phyloP scores from a whole-genome alignment of 164 flowering plant species.

The Protea cynaroides region DNA sequence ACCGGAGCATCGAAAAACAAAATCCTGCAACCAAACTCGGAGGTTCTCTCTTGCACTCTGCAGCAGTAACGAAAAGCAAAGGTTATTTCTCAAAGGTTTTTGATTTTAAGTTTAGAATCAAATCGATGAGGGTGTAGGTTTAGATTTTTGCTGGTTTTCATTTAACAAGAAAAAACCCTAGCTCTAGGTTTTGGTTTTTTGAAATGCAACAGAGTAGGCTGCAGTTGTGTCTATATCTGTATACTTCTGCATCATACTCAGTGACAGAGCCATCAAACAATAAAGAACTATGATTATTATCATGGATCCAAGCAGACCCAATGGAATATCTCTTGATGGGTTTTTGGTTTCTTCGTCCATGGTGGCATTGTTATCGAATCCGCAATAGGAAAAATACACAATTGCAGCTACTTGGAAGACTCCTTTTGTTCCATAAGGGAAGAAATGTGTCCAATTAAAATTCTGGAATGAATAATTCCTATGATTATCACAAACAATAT shows the following conservation, averaged over 20 bases:
- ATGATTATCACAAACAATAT: constrained; percentile 55
- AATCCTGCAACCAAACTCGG: too few species aligned
- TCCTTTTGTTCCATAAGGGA: constrained; percentile 40
- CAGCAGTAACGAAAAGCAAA: too few species aligned
- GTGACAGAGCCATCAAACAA: constrained; percentile 47
- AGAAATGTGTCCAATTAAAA: constrained; percentile 40
- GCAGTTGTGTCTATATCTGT: constrained; percentile 41
- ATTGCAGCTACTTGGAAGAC: constrained; percentile 55
- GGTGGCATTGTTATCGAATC: constrained; percentile 55
- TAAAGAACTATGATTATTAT: constrained; percentile 44
- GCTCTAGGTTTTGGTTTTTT: too few species aligned
- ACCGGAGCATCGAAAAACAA: too few species aligned
- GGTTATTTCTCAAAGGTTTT: too few species aligned
- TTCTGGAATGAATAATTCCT: constrained; percentile 40
- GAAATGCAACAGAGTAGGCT: constrained; percentile 53
- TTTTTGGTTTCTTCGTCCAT: constrained; percentile 70
- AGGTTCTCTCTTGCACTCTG: too few species aligned
- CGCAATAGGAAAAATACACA: constrained; percentile 56
- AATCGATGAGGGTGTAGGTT: too few species aligned
- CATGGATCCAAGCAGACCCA: constrained; percentile 65
- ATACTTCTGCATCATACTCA: constrained; percentile 56
- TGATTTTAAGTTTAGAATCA: too few species aligned
- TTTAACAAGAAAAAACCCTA: too few species aligned
- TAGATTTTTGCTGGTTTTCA: too few species aligned
- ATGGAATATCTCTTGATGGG: constrained; percentile 54